phyloP scores from a whole-genome alignment of 2,329 filamentous ascomycete species.

The Nothopassalora personata region DNA sequence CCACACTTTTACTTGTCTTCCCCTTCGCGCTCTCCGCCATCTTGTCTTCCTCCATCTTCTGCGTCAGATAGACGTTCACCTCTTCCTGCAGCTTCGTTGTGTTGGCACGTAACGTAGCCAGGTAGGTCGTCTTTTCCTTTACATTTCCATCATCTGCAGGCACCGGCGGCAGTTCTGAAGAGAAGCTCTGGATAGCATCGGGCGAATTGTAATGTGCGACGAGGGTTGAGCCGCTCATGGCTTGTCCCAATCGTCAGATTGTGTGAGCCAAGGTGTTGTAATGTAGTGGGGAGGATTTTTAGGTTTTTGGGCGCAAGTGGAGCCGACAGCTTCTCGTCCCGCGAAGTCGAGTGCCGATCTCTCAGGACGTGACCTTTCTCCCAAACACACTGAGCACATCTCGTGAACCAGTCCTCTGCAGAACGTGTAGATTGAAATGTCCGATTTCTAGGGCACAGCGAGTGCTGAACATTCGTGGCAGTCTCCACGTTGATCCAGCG shows the following conservation, averaged over 20 bases:
- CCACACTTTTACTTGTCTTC: constrained; percentile 15
- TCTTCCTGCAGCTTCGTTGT: constrained; percentile 56
- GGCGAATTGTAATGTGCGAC: constrained; percentile 27
- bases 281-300: background rate
- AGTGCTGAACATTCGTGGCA: background rate
- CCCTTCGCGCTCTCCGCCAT: constrained; percentile 36
- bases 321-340: background rate
- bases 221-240: constrained; percentile 14
- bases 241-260: background rate
- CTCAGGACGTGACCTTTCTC: too few species aligned
- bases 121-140: constrained; percentile 55
- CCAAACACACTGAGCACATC: too few species aligned
- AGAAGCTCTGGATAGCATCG: constrained; percentile 22
- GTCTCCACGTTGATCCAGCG: background rate
- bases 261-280: background rate
- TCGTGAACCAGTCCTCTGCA: too few species aligned
- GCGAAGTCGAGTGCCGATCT: background rate
- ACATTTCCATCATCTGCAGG: constrained; percentile 15
- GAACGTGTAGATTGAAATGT: background rate
- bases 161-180: constrained; percentile 16
- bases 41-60: constrained; percentile 70
- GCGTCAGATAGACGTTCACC: constrained; percentile 66
- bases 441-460: background rate
- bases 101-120: constrained; percentile 55
- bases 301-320: background rate